phyloP scores from a whole-genome alignment of 352 stramenopile species.

The Aphanomyces stellatus region DNA sequence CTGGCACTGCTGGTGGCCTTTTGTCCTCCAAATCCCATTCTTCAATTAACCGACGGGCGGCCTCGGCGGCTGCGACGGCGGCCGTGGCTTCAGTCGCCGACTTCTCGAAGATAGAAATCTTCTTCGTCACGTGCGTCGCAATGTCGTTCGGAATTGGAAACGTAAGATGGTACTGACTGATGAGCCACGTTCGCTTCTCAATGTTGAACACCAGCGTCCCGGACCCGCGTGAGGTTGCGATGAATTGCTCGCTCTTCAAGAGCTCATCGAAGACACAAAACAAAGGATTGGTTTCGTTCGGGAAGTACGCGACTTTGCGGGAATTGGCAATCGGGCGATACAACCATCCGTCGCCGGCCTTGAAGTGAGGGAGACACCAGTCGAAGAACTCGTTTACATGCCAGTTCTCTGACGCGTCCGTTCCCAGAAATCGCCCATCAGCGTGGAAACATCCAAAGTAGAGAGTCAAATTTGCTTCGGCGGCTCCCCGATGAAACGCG shows the following conservation, averaged over 20 bases:
- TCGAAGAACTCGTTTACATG: constrained; percentile 19
- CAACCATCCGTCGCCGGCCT: constrained; percentile 1
- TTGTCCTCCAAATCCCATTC: constrained; percentile 19
- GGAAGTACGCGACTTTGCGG: constrained; percentile 15
- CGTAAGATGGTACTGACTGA: constrained; percentile 13
- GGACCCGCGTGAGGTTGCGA: constrained; percentile 14
- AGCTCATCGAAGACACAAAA: constrained; percentile 19
- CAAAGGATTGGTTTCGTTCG: background rate
- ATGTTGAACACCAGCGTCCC: constrained; percentile 6
- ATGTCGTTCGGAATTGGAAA: constrained; percentile 20
- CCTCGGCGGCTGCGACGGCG: constrained; percentile 3
- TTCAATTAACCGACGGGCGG: constrained; percentile 5
- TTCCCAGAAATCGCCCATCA: constrained; percentile 17
- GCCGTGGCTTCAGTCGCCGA: background rate
- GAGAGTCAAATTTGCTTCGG: background rate
- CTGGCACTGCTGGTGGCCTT: background rate
- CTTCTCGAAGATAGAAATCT: constrained; percentile 12
- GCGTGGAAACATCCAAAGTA: constrained; percentile 19
- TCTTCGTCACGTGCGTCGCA: constrained; percentile 6
- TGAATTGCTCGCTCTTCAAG: constrained; percentile 9
- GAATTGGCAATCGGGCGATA: constrained; percentile 3
- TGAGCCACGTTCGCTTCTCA: background rate
- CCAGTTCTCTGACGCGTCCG: constrained; percentile 14
- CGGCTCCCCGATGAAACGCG: constrained; percentile 11
- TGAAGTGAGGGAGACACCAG: constrained; percentile 7